Conservation (phyloP, 169 alveolate genomes). For the Blepharisma undulans region DNA sequence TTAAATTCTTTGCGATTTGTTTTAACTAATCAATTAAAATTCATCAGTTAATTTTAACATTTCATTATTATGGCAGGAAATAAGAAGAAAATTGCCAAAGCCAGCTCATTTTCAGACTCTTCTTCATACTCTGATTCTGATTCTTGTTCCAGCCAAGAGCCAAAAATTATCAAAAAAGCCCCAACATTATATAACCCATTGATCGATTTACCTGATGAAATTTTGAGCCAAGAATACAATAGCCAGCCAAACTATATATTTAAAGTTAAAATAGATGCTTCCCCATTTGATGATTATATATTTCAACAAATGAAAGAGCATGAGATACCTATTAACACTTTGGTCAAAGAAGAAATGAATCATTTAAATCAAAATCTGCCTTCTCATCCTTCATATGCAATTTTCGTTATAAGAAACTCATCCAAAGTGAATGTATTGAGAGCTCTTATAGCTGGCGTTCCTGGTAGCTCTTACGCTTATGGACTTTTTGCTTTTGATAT, state of each 20-base stretch:
- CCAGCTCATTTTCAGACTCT: too few species aligned
- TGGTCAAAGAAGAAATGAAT: neutral
- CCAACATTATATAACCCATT: neutral
- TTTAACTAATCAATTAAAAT: too few species aligned
- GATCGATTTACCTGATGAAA: neutral
- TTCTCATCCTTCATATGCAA: conserved; percentile 62
- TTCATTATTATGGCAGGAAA: neutral
- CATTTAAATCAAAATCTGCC: conserved; percentile 39
- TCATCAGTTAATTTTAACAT: neutral
- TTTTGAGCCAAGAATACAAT: neutral
- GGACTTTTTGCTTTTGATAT: conserved; percentile 80
- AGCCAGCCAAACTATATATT: neutral
- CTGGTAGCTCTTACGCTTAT: conserved; percentile 75
- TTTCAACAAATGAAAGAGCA: neutral
- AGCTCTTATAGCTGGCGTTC: conserved; percentile 73
- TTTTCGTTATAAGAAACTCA: conserved; percentile 66
- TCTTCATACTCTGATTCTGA: neutral
- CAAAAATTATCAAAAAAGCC: neutral
- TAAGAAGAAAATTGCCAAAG: too few species aligned
- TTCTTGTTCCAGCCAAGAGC: neutral
- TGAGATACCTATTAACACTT: neutral
- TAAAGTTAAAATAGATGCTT: too few species aligned
- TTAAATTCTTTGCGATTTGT: too few species aligned
- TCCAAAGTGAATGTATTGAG: conserved; percentile 68
- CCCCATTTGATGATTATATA: neutral